A percentile compares a stretch with the other conserved stretches of the same genome.
Conservation (phyloP, 2,329 filamentous ascomycete species). For the Rhytidhysteron rufulum region DNA sequence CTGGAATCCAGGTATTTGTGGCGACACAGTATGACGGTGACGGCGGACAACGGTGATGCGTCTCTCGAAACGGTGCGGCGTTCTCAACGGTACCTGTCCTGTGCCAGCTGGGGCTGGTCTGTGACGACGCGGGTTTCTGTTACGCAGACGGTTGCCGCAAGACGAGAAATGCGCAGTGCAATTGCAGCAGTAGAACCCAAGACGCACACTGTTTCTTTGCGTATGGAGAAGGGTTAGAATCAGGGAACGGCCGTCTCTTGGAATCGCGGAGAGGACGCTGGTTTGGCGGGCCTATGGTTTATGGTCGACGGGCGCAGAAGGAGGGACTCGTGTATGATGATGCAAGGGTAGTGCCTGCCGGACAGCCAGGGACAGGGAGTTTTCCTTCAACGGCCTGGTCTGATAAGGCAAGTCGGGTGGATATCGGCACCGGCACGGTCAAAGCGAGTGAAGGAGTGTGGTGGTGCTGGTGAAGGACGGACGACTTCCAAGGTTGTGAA, state of each 20-base stretch:
- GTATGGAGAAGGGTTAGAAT: neutral
- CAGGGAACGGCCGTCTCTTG: neutral
- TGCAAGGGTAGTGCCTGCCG: constrained; percentile 30
- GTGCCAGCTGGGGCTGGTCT: constrained; percentile 15
- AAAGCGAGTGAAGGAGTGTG: constrained; percentile 23
- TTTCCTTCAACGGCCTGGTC: constrained; percentile 22
- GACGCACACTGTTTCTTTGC: constrained; percentile 22
- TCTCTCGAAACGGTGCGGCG: constrained; percentile 21
- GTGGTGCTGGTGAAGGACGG: no score
- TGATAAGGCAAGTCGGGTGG: constrained; percentile 11
- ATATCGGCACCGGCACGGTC: constrained; percentile 13
- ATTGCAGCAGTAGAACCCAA: constrained; percentile 15
- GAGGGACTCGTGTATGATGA: constrained; percentile 12
- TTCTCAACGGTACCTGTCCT: constrained; percentile 17
- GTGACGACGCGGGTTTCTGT: constrained; percentile 23
- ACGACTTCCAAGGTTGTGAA: no score
- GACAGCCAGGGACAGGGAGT: constrained; percentile 20
- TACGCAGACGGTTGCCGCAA: constrained; percentile 14
- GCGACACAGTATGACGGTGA: constrained; percentile 19
- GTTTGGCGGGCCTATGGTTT: constrained; percentile 9
- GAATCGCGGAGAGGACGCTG: constrained; percentile 1
- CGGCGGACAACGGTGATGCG: constrained; percentile 14
- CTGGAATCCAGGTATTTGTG: constrained; percentile 10
- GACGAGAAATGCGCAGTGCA: constrained; percentile 7
- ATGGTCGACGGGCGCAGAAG: constrained; percentile 7